phyloP scores from a whole-genome alignment of 2,329 filamentous ascomycete genomes.

The Ophiostoma montium region DNA sequence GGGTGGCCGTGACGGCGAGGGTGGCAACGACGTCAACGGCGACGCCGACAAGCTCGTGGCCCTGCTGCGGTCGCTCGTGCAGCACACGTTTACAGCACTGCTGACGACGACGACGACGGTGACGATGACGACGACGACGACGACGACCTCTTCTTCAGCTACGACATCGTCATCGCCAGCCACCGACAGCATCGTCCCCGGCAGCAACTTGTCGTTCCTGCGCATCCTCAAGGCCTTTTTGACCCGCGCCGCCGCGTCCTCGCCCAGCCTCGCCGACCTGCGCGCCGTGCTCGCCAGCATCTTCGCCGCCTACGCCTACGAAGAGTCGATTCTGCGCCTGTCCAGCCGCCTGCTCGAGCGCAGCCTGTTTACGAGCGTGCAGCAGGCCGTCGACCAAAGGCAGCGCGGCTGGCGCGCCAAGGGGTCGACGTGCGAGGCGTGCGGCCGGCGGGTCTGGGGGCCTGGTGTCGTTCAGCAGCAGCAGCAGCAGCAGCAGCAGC shows the following conservation, averaged over 20 bases:
- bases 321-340: slow-evolving; percentile 74
- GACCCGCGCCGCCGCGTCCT: slow-evolving; percentile 62
- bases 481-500: neutral
- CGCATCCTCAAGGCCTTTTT: slow-evolving; percentile 83
- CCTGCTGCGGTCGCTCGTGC: slow-evolving; percentile 64
- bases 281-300: slow-evolving; percentile 75
- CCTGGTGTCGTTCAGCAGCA: slow-evolving; percentile 56
- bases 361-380: slow-evolving; percentile 74
- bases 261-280: slow-evolving; percentile 76
- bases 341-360: slow-evolving; percentile 79
- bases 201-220: slow-evolving; percentile 66
- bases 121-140: slow-evolving; percentile 34
- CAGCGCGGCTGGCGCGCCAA: slow-evolving; percentile 81
- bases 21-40: slow-evolving; percentile 18
- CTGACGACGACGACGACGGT: slow-evolving; percentile 34
- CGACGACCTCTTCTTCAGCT: neutral
- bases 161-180: neutral
- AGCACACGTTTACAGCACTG: slow-evolving; percentile 80
- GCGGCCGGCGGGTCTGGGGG: slow-evolving; percentile 73
- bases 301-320: slow-evolving; percentile 90
- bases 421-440: slow-evolving; percentile 78
- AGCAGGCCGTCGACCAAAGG: slow-evolving; percentile 57
- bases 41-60: slow-evolving; percentile 47
- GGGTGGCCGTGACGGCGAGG: neutral
- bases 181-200: slow-evolving; percentile 13